Percentiles rank a stretch among this genome's conserved stretches.
Conservation (phyloP, 1,284 basidiomycete genomes). For the Boletus albobrunnescens region DNA sequence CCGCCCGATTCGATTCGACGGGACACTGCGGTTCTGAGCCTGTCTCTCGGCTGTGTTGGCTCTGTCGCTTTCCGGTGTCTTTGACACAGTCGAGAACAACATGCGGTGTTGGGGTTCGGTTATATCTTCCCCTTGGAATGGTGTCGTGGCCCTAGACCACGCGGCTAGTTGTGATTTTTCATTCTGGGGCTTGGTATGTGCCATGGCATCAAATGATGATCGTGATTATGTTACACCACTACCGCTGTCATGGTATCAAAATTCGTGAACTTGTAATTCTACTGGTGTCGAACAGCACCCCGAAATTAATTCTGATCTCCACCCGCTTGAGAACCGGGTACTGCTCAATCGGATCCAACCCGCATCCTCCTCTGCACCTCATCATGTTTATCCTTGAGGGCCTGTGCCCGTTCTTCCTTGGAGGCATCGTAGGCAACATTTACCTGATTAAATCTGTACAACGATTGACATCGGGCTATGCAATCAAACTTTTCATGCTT, state of each 20-base stretch:
- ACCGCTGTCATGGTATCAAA: conserved; percentile 7
- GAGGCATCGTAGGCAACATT: conserved; percentile 76
- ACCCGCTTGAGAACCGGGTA: background rate
- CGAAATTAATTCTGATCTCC: background rate
- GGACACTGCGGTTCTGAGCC: conserved; percentile 4
- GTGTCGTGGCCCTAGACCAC: background rate
- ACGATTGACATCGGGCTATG: conserved; percentile 5
- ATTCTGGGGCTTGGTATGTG: background rate
- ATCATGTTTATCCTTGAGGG: conserved; percentile 57
- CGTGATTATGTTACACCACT: background rate
- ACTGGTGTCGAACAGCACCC: conserved; percentile 2
- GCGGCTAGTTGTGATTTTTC: background rate
- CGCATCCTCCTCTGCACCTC: conserved; percentile 49
- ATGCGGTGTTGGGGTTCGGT: conserved; percentile 15
- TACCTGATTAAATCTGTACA: conserved; percentile 73
- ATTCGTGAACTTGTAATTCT: background rate
- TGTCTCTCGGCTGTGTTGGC: conserved; percentile 17
- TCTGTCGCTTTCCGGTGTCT: conserved; percentile 7
- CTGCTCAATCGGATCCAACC: conserved; percentile 27
- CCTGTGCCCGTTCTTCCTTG: conserved; percentile 77
- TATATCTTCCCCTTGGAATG: conserved; percentile 17
- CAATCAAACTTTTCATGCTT: conserved; percentile 30
- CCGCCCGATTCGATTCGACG: conserved; percentile 8
- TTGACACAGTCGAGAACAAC: background rate
- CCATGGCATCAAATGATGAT: conserved; percentile 10